Base-by-base conservation (phyloP, 2,329 filamentous ascomycete genomes). In the Pseudocercospora cruenta region DNA sequence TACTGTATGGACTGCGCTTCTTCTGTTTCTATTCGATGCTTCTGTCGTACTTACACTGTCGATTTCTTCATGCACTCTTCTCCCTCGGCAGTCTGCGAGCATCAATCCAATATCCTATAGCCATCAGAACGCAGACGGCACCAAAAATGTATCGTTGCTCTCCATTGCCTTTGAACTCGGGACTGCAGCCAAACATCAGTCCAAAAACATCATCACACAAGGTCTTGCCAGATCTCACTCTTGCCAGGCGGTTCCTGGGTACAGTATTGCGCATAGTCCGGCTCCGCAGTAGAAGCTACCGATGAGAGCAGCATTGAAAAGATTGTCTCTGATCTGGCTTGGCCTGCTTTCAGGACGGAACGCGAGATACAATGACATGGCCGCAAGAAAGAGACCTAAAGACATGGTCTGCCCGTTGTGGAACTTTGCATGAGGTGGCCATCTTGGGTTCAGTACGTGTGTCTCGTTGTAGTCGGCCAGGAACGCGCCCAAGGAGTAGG, bases 321-420 rank as follows among this genome's bases (percentile, higher is more conserved):
- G 70, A 66, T 66, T 73, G 61, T 69, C 68, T 51, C 54, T 70
- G 49, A 51, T 59, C 54, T 22, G 68, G 58, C 45, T 26, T 19
- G 39, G 10, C 24, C 14, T 63, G 19, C 60, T 31, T 31, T 61
- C 67, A 28, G 69, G 70, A 22, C 74, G 70, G 64, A 71, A 79
- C 4, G 75, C 70, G 60, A 78, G 80, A 68, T 80, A 83, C 0
- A 80, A 64, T 8, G 77, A 80, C 1, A 75, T 62, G 4, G 78
- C 60, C n/a, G 79, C 78, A 9, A 83, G 76, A 10, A 77, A 63
- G 0, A 82, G 69, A 0, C 82, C 82, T 58, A 82, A 78, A 1
- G 78, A 78, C 82, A 85, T 84, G 8, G 83, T 85, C 71, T 85
- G 84, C 1, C 70, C 82, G 69, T 84, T 85, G 75, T 85, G 83